Evolutionary conservation across 495 filamentous ascomycete genomes (phyloP).

Genomic region (Ascobolus immersus): DNA sequence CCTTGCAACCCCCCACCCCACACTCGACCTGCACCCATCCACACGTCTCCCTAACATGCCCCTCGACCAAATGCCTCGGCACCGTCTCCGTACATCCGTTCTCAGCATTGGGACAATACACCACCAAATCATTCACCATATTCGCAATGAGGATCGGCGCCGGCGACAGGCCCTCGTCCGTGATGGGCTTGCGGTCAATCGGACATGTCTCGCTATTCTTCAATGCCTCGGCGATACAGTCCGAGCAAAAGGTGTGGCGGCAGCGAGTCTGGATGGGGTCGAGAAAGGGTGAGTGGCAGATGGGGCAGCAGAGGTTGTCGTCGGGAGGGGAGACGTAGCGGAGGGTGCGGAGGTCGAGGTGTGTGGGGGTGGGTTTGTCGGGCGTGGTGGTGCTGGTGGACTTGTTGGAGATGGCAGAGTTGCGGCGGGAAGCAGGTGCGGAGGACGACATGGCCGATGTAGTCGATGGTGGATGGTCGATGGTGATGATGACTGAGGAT

Average conservation of each 20-base stretch:
- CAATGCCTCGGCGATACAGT: constrained; percentile 31
- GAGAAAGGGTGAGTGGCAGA: constrained; percentile 43
- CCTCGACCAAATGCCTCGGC: constrained; percentile 30
- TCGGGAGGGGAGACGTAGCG: constrained; percentile 35
- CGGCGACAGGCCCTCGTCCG: constrained; percentile 8
- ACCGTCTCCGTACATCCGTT: constrained; percentile 31
- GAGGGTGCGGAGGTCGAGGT: constrained; percentile 32
- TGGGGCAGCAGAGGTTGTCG: constrained; percentile 41
- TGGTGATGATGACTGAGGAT: too few species aligned
- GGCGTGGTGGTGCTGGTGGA: constrained; percentile 2
- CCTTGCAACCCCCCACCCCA: constrained; percentile 23
- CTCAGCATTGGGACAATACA: constrained; percentile 31
- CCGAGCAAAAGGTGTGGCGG: constrained; percentile 41
- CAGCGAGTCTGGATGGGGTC: constrained; percentile 35
- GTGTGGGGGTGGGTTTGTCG: constrained; percentile 1
- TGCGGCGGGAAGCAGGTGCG: neutral
- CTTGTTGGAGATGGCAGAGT: constrained; percentile 1
- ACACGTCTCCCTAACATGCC: constrained; percentile 40
- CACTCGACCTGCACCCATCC: constrained; percentile 31
- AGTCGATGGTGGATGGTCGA: too few species aligned
- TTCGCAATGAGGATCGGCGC: constrained; percentile 15
- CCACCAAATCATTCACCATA: constrained; percentile 39
- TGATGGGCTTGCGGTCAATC: constrained; percentile 14
- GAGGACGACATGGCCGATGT: neutral
- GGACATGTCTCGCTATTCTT: constrained; percentile 19